phyloP scores from a whole-genome alignment of 106 monocot genomes.

The Dioscorea zingiberensis region DNA sequence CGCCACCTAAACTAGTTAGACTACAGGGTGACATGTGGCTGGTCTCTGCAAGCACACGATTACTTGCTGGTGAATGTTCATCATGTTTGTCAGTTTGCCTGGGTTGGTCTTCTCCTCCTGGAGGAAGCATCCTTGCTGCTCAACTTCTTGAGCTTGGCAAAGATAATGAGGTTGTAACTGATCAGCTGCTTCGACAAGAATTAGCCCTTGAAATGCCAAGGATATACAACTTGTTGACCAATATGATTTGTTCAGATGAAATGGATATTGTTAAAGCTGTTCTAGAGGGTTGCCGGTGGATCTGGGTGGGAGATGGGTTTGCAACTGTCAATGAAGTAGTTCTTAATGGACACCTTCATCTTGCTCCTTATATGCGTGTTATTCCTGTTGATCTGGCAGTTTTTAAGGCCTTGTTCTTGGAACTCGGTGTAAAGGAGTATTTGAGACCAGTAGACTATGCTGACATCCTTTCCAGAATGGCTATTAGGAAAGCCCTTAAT shows the following conservation, averaged over 20 bases:
- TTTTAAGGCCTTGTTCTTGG: slow-evolving; percentile 83
- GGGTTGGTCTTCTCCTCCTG: slow-evolving; percentile 85
- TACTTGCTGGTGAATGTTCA: slow-evolving; percentile 91
- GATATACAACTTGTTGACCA: slow-evolving; percentile 66
- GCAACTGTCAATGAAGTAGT: slow-evolving; percentile 87
- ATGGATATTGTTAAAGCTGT: slow-evolving; percentile 98
- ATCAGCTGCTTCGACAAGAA: slow-evolving; percentile 82
- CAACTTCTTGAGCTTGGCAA: slow-evolving; percentile 98
- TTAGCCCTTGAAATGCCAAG: slow-evolving; percentile 86
- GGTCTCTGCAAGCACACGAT: slow-evolving; percentile 96
- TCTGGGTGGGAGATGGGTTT: slow-evolving; percentile 99
- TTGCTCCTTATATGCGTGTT: slow-evolving; percentile 96
- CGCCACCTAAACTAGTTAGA: slow-evolving; percentile 89
- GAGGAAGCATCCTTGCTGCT: slow-evolving; percentile 84
- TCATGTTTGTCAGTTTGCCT: slow-evolving; percentile 57
- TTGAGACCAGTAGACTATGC: slow-evolving; percentile 80
- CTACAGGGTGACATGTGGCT: slow-evolving; percentile 77
- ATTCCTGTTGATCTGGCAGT: slow-evolving; percentile 96
- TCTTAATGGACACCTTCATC: slow-evolving; percentile 87
- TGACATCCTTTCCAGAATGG: slow-evolving; percentile 80
- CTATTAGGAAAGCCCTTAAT: slow-evolving; percentile 40
- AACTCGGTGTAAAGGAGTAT: slow-evolving; percentile 70
- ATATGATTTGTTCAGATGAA: slow-evolving; percentile 86
- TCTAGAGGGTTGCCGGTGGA: slow-evolving; percentile 91
- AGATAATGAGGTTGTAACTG: slow-evolving; percentile 87